Conservation (phyloP, 225 moss, liverwort and hornwort genomes). For the Polytrichum formosum region DNA sequence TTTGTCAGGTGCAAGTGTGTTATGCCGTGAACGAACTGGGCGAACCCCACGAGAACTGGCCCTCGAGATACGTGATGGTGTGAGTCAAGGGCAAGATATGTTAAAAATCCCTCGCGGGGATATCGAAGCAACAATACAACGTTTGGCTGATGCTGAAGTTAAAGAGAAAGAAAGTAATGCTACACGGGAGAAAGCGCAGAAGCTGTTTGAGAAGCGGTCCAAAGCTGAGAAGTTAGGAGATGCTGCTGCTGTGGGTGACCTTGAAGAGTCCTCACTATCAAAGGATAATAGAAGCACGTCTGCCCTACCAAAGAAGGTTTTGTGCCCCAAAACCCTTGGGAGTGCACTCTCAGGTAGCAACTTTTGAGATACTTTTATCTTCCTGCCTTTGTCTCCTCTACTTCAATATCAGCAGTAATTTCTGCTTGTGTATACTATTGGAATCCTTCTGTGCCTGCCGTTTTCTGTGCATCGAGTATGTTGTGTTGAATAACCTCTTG, state of each 20-base stretch:
- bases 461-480: background rate
- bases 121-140: conserved; percentile 17
- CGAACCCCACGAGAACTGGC: conserved; percentile 32
- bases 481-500: background rate
- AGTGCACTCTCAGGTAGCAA: conserved; percentile 27
- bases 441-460: background rate
- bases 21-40: conserved; percentile 21
- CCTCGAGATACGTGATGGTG: conserved; percentile 25
- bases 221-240: background rate
- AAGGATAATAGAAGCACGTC: conserved; percentile 5
- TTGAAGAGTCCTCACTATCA: conserved; percentile 5
- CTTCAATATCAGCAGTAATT: background rate
- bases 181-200: conserved; percentile 16
- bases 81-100: conserved; percentile 15
- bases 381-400: background rate
- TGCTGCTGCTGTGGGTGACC: conserved; percentile 4
- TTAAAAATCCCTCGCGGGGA: conserved; percentile 27
- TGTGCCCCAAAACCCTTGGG: conserved; percentile 15
- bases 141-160: conserved; percentile 28
- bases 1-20: conserved; percentile 28
- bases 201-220: conserved; percentile 11
- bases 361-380: background rate
- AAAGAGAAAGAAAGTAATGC: conserved; percentile 15
- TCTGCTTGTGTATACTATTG: background rate
- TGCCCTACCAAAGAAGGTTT: conserved; percentile 12